These are phyloP conservation scores for Litchi chinensis DNA, from an alignment of 345 rosid species.

Conservation along the genomic window DNA sequence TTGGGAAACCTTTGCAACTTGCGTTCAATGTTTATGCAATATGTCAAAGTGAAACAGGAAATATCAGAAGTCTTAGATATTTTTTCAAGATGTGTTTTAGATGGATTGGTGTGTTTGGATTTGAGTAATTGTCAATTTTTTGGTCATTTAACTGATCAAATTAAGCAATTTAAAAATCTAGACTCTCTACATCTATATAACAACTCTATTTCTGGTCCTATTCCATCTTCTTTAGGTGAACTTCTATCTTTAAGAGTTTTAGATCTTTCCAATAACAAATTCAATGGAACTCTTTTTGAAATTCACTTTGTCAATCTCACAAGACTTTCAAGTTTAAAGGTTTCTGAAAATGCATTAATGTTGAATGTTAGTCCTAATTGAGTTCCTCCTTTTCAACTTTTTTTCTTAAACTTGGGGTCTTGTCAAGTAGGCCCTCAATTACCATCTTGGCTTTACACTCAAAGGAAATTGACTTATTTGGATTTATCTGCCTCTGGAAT, in stretches of 20 bases:
- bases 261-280: neutral
- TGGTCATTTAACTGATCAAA: neutral
- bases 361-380: conserved; percentile 26
- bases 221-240: conserved; percentile 1
- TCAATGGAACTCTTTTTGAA: conserved; percentile 10
- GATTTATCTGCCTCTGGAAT: conserved; percentile 33
- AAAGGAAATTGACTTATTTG: neutral
- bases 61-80: neutral
- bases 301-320: conserved; percentile 31
- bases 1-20: neutral
- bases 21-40: neutral
- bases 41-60: neutral
- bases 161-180: neutral
- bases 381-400: conserved; percentile 34
- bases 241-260: neutral
- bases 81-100: neutral
- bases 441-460: conserved; percentile 34
- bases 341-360: conserved; percentile 23
- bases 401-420: conserved; percentile 4
- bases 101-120: neutral
- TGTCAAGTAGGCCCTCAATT: conserved; percentile 32
- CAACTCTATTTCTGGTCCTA: neutral
- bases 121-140: neutral
- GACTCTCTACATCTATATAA: neutral
- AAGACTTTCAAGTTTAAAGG: neutral